phyloP scores from a whole-genome alignment of 2,329 filamentous ascomycete genomes.

The Hypoxylon sp. region DNA sequence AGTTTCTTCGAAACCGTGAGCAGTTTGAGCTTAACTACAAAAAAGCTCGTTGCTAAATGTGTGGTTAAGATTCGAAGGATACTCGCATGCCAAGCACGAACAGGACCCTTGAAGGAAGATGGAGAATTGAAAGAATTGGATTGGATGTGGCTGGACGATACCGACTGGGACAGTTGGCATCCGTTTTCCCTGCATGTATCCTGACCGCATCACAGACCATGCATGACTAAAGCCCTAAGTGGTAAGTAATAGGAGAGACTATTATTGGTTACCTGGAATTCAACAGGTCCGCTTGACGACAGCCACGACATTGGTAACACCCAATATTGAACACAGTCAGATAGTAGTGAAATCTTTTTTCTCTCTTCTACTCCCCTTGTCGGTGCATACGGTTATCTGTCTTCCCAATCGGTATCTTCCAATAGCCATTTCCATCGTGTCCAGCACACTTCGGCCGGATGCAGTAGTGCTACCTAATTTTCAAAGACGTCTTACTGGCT shows the following conservation, averaged over 20 bases:
- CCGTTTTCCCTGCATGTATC: constrained; percentile 32
- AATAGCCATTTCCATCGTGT: constrained; percentile 38
- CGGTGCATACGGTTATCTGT: constrained; percentile 35
- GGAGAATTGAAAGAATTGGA: constrained; percentile 31
- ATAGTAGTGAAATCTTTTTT: constrained; percentile 27
- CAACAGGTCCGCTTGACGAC: constrained; percentile 29
- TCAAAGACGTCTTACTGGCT: constrained; percentile 35
- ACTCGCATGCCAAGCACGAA: constrained; percentile 33
- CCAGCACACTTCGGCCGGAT: constrained; percentile 37
- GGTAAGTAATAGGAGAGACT: constrained; percentile 20
- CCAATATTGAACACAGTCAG: constrained; percentile 24
- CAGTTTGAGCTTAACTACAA: constrained; percentile 3
- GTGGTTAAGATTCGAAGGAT: constrained; percentile 28
- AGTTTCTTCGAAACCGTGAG: constrained; percentile 10
- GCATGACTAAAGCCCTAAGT: constrained; percentile 5
- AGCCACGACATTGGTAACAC: constrained; percentile 35
- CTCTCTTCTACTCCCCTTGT: constrained; percentile 32
- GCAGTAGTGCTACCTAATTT: constrained; percentile 29
- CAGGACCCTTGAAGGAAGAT: constrained; percentile 22
- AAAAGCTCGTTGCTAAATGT: neutral
- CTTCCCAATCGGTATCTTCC: constrained; percentile 38
- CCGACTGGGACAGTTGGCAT: constrained; percentile 40
- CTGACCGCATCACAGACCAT: constrained; percentile 40
- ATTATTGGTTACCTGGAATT: constrained; percentile 40
- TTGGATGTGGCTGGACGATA: constrained; percentile 30